These are phyloP conservation scores for Penicillium hordei DNA, from an alignment of 2,329 filamentous ascomycete genomes.

Conservation along the genomic window DNA sequence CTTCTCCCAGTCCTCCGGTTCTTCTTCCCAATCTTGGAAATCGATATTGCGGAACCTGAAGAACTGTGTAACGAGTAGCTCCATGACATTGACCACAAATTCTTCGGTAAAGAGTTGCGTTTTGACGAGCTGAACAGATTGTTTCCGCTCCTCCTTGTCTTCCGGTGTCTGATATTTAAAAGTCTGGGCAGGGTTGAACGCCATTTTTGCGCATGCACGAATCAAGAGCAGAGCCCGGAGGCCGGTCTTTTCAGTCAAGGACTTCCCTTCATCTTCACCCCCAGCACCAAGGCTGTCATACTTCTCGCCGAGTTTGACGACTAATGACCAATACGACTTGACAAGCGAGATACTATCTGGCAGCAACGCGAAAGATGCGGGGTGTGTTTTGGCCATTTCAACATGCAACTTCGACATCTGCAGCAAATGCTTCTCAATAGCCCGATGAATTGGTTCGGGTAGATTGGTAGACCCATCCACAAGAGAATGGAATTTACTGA, in stretches of 20 bases:
- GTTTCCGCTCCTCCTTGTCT: slow-evolving; percentile 72
- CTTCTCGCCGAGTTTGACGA: slow-evolving; percentile 71
- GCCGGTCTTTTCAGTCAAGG: slow-evolving; percentile 73
- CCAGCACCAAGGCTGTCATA: slow-evolving; percentile 51
- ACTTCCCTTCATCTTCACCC: slow-evolving; percentile 49
- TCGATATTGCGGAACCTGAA: slow-evolving; percentile 85
- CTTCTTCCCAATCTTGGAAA: slow-evolving; percentile 87
- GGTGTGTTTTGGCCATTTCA: slow-evolving; percentile 76
- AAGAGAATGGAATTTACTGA: slow-evolving; percentile 71
- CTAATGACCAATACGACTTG: slow-evolving; percentile 80
- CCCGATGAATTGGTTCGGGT: slow-evolving; percentile 53
- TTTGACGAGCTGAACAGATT: slow-evolving; percentile 69
- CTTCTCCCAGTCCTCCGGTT: slow-evolving; percentile 93
- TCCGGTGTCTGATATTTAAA: slow-evolving; percentile 79
- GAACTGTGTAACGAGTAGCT: slow-evolving; percentile 79
- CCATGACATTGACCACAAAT: slow-evolving; percentile 78
- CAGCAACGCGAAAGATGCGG: slow-evolving; percentile 78
- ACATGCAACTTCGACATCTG: slow-evolving; percentile 91
- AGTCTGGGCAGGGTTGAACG: slow-evolving; percentile 74
- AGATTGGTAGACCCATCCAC: slow-evolving; percentile 60
- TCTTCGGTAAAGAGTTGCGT: slow-evolving; percentile 71
- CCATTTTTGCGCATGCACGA: slow-evolving; percentile 79
- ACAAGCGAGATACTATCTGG: slow-evolving; percentile 76
- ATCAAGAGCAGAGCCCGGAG: slow-evolving; percentile 81
- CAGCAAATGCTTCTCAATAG: slow-evolving; percentile 81